phyloP scores from a whole-genome alignment of 2,329 filamentous ascomycete genomes.

The Hortaea werneckii region DNA sequence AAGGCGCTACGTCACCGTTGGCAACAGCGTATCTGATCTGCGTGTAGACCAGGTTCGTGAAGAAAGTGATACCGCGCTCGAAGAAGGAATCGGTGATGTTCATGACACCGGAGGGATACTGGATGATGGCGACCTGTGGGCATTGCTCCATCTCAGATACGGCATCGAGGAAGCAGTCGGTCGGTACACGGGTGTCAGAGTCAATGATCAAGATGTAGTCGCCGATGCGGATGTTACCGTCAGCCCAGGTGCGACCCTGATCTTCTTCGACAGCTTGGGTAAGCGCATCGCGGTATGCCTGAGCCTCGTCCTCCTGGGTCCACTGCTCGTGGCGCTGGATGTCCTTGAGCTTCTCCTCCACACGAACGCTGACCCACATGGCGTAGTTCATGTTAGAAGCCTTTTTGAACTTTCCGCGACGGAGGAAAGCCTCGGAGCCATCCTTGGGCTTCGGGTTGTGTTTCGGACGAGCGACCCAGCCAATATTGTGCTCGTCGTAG shows the following conservation, averaged over 20 bases:
- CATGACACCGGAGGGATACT: constrained; percentile 70
- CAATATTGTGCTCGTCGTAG: constrained; percentile 41
- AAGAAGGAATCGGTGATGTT: constrained; percentile 62
- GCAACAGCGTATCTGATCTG: constrained; percentile 69
- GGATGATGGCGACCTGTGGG: constrained; percentile 67
- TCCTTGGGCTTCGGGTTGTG: constrained; percentile 44
- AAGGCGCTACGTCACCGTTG: constrained; percentile 66
- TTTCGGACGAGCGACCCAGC: constrained; percentile 39
- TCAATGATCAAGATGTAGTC: constrained; percentile 75
- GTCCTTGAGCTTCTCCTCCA: constrained; percentile 56
- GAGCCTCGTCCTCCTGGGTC: constrained; percentile 58
- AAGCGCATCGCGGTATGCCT: constrained; percentile 54
- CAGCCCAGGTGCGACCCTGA: constrained; percentile 64
- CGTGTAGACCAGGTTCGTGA: constrained; percentile 60
- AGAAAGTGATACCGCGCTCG: constrained; percentile 33
- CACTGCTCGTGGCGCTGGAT: constrained; percentile 51
- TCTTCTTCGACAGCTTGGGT: constrained; percentile 54
- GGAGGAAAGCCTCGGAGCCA: constrained; percentile 39
- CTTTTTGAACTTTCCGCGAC: constrained; percentile 61
- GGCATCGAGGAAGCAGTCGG: constrained; percentile 67
- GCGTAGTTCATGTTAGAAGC: constrained; percentile 66
- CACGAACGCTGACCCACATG: constrained; percentile 51
- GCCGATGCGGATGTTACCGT: constrained; percentile 75
- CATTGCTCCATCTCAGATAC: constrained; percentile 75
- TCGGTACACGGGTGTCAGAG: constrained; percentile 68